Evolutionary conservation across 2,329 filamentous ascomycete species (phyloP), one percentile per base, ranked within the genome.

Genomic region (Neofusicoccum kwambonambiense): DNA sequence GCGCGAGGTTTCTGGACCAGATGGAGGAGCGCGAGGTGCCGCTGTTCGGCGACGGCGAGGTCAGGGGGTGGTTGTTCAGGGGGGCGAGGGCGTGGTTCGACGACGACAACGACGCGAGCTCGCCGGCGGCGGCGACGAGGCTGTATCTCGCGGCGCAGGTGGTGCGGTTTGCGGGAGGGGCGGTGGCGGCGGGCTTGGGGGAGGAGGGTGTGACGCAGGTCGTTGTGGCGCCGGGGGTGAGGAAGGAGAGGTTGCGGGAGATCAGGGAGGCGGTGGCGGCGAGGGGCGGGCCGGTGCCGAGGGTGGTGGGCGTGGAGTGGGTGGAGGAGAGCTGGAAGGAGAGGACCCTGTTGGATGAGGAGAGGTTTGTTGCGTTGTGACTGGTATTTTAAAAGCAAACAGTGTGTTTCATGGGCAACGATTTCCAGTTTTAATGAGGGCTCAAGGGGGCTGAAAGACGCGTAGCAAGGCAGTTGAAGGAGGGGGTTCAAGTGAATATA

Each of bases 271-370:
- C 73, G 56, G 77, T 86, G 17, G 83, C 84, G 37, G 64, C 77
- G 9, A 74, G 67, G 19, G 17, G 7, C 70, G 66, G 22, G 69
- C 70, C 19, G 56, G 77, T 93, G 41, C 91, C 93, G 0, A 82
- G 91, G 68, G 77, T 94, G 6, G 90, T 97, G 2, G 84, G 80
- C 0, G 75, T 83, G 9, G 80, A 81, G 13, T 99, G 95, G 95
- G 78, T 97, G 0, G 84, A 89, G 58, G 87, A 90, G 61, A 91
- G 91, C 71, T 97, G 93, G 92, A 82, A 81, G 65, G 91, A 94
- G 74, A 84, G 82, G 68, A 96, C 92, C 0, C 72, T 90, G 67
- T 75, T 97, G 52, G 92, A 96, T 69, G 94, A 97, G 62, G 76
- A 76, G 37, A 51, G 22, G 44, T 64, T 49, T 15, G 52, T 49